Base-by-base conservation (phyloP, 305 asterid species). In the Fraxinus xanthoxyloides region DNA sequence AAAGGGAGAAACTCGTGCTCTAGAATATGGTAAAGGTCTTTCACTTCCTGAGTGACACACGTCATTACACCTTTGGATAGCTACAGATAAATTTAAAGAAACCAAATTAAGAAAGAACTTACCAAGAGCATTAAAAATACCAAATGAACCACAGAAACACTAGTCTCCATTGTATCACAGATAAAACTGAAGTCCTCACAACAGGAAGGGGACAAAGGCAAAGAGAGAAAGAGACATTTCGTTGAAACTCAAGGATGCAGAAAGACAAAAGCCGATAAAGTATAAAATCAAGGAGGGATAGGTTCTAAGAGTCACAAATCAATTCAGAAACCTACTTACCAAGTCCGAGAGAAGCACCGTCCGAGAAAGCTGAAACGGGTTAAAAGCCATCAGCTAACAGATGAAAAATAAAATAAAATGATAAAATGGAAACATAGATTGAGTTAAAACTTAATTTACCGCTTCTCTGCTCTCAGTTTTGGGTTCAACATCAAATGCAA, bases 1-100 rank as follows among this genome's bases (percentile, higher is more conserved):
- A 90, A 79, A 73, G 98, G 97, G 85, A 88, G 89, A 85, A 87
- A 90, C 75, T 92, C 97, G 34, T 90, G 91, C 80, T 95, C 98
- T 82, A 95, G 85, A 77, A 91, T 85, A 86, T 92, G 87, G 89
- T 88, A 91, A 77, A 95, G 91, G 84, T 95, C 98, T 87, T 95
- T 95, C 70, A 95, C 97, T 89, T 95, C 98, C 82, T 88, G 98
- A 24, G 91, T 83, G 12, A 88, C 98, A 88, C 97, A 93, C 48
- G 90, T 90, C 95, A 93, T 87, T 46, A 95, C 97, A 75, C 98
- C 98, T 89, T 92, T 94, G 69, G 93, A 88, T 59, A 89, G 92
- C 98, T 95, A 80, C 75, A 85, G 54, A 75, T 85, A 56, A 75
- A 78, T 40, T 26, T 36, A 82, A 10, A 43, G 36, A 54, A 43